phyloP scores from a whole-genome alignment of 768 basidiomycete species.

The Termitomyces sp. region DNA sequence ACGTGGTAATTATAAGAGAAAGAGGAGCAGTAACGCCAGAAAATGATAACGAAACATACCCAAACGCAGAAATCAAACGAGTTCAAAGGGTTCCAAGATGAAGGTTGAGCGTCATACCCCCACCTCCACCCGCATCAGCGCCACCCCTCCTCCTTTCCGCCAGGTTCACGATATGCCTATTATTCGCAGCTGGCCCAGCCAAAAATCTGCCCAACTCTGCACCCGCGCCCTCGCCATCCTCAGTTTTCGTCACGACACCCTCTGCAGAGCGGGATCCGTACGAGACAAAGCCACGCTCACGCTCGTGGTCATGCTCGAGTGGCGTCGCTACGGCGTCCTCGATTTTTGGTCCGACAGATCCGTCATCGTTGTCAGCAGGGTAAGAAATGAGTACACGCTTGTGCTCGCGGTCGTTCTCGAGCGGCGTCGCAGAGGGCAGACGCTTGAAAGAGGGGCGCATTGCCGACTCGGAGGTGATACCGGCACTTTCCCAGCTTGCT shows the following conservation, averaged over 20 bases:
- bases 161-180: background rate
- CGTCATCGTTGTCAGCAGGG: background rate
- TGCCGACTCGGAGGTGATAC: background rate
- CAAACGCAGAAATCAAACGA: too few species aligned
- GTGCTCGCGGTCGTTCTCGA: background rate
- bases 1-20: too few species aligned
- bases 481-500: background rate
- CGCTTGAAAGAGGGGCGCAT: slow-evolving; percentile 2
- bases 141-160: background rate
- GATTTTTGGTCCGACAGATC: background rate
- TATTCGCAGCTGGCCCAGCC: background rate
- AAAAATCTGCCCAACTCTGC: too few species aligned
- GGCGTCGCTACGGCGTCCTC: background rate
- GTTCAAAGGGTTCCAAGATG: background rate
- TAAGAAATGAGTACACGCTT: background rate
- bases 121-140: background rate
- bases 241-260: background rate
- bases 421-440: slow-evolving; percentile 1
- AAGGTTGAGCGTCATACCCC: background rate
- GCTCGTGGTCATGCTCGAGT: background rate
- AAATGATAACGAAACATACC: background rate
- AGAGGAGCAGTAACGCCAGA: too few species aligned
- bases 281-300: background rate
- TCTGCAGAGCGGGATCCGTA: background rate
- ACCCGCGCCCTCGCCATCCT: background rate